Evolutionary conservation across 2,329 filamentous ascomycete genomes (phyloP).

Genomic region (Pseudogymnoascus sp.): DNA sequence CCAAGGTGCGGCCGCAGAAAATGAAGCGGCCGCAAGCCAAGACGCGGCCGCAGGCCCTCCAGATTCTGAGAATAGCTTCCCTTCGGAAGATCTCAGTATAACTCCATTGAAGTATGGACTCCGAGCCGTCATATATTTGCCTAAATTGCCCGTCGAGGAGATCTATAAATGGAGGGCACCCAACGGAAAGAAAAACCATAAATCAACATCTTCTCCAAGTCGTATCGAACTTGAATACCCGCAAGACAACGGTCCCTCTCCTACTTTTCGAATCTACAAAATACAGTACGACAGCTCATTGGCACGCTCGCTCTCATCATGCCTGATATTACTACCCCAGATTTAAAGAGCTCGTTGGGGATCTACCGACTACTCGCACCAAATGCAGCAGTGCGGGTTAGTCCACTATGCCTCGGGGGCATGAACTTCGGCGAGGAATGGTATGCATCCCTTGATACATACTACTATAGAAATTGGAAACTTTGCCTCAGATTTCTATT

Average conservation of each 20-base stretch:
- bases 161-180: neutral
- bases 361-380: constrained; percentile 59
- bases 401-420: constrained; percentile 54
- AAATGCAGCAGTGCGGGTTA: constrained; percentile 56
- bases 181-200: neutral
- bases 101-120: neutral
- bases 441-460: constrained; percentile 21
- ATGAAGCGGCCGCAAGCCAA: constrained; percentile 2
- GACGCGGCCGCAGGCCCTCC: neutral
- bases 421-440: constrained; percentile 57
- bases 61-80: neutral
- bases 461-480: neutral
- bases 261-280: neutral
- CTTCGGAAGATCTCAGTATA: neutral
- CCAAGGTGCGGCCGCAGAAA: neutral
- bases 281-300: neutral
- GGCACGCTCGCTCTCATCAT: constrained; percentile 15
- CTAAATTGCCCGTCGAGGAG: neutral
- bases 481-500: neutral
- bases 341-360: constrained; percentile 51
- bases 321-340: constrained; percentile 34
- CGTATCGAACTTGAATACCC: neutral
- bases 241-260: neutral
- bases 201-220: neutral
- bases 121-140: neutral